Evolutionary conservation across 371 early-diverging fungal genomes (phyloP), one percentile per base, ranked within the genome.

Genomic region (Actinomortierella wolfii): DNA sequence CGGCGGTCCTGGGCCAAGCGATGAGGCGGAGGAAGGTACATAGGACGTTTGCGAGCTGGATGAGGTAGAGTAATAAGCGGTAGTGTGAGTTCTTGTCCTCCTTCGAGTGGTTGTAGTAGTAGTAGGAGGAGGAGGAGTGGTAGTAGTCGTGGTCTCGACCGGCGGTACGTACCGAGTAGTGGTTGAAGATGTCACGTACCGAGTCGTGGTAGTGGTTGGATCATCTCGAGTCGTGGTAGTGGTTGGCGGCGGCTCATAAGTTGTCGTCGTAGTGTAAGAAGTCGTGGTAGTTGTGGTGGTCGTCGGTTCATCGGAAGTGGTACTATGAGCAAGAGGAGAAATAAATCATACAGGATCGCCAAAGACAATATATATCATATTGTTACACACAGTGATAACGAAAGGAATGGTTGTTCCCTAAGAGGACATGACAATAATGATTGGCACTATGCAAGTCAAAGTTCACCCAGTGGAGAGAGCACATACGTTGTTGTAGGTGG

Each of bases 171-270:
- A 11, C 7, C 24, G 41, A 7, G 34, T 18, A 17, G 54, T 53
- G 0, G 56, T 51, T 2, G 52, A 39, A 6, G 51, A n/a, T 15
- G 59, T 56, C 14, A 48, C 34, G 20, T 34, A 11, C 7, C 24
- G 41, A 9, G 23, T 17, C 21, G 54, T 53, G 0, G 54, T 39
- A 23, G 53, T 3, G 1, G 52, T 9, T 20, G 28, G 18, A 13
- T 39, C 47, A n/a, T 51, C 51, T 2, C 26, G 28, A 8, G 34
- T 15, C 1, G 14, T 23, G 18, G 20, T 28, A 25, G 11, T 53
- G 20, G 14, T 59, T 17, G 18, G 15, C 47, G 47, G 18, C 47
- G 47, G 47, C 21, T 47, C 47, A 2, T 50, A 42, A 34, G 64
- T 51, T 1, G 64, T 49, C 0, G 54, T 47, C 7, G 26, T 24